Conservation (phyloP, 331 rosid species). For the Rhamnella rubrinervis region DNA sequence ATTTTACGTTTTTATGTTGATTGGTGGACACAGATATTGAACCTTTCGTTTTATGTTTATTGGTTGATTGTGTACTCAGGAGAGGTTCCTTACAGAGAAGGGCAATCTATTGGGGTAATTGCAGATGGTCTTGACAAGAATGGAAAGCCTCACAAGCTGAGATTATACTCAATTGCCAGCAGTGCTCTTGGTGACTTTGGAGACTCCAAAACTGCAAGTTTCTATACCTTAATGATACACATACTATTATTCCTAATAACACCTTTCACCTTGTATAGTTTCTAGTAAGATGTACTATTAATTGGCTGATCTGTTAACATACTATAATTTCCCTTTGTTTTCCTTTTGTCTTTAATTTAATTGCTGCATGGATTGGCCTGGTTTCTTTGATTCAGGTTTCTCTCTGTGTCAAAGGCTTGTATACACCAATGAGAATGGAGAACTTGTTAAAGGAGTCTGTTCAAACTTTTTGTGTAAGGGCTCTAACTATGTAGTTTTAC, state of each 20-base stretch:
- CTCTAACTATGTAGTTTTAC: conserved; percentile 12
- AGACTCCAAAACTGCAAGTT: conserved; percentile 89
- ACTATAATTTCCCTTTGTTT: not conserved
- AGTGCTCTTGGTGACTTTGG: conserved; percentile 99
- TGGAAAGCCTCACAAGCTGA: conserved; percentile 96
- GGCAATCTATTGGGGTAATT: conserved; percentile 88
- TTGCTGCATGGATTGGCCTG: conserved; percentile 9
- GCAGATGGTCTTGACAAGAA: conserved; percentile 92
- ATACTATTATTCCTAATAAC: no score
- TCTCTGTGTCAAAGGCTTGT: conserved; percentile 92
- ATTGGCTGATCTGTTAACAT: not conserved
- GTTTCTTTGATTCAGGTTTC: conserved; percentile 64
- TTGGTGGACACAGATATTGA: not conserved
- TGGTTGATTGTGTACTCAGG: conserved; percentile 42
- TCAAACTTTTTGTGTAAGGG: conserved; percentile 93
- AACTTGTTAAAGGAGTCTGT: conserved; percentile 90
- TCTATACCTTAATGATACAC: not conserved
- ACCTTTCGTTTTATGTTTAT: not conserved
- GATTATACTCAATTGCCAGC: conserved; percentile 96
- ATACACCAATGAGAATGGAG: conserved; percentile 89
- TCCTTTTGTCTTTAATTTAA: not conserved
- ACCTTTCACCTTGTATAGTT: no score
- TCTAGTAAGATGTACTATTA: not conserved
- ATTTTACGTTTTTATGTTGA: not conserved
- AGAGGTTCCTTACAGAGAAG: conserved; percentile 94